Percentiles rank a stretch among this genome's conserved stretches.
These are phyloP conservation scores for Cryptococcus amylolentus DNA, from an alignment of 1,284 basidiomycete species.

Conservation along the genomic window DNA sequence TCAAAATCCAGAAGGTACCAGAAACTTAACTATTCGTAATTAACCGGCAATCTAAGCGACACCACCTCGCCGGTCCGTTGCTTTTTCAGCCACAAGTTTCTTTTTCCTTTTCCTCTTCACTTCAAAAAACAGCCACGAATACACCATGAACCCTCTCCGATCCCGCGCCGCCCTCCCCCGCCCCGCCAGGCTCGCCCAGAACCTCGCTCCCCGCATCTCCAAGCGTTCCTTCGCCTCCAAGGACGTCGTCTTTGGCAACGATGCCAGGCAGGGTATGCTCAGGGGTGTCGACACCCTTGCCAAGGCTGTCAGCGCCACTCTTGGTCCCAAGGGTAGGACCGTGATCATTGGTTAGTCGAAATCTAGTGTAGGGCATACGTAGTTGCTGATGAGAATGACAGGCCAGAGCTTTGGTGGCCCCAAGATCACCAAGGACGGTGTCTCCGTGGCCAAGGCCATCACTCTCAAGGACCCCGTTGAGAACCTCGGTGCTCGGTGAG, in stretches of 20 bases:
- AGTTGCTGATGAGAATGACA: slow-evolving; percentile 3
- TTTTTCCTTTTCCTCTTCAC: slow-evolving; percentile 4
- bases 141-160: slow-evolving; percentile 28
- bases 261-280: slow-evolving; percentile 88
- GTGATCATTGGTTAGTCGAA: slow-evolving; percentile 80
- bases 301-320: slow-evolving; percentile 89
- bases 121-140: slow-evolving; percentile 19
- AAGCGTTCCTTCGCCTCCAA: slow-evolving; percentile 68
- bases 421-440: slow-evolving; percentile 99
- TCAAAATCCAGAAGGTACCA: not conserved
- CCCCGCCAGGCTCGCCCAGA: slow-evolving; percentile 52
- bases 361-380: not conserved
- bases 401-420: slow-evolving; percentile 90
- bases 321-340: slow-evolving; percentile 96
- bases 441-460: slow-evolving; percentile 95
- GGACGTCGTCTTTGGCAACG: slow-evolving; percentile 96
- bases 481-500: slow-evolving; percentile 94
- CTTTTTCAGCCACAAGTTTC: slow-evolving; percentile 5
- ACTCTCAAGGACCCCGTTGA: slow-evolving; percentile 96
- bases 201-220: slow-evolving; percentile 33
- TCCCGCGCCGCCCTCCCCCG: slow-evolving; percentile 51
- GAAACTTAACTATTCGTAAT: not conserved
- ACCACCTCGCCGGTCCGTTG: not conserved
- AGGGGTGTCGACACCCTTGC: slow-evolving; percentile 95
- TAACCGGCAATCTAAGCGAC: not conserved